Base-by-base conservation (phyloP, 176 grass and related monocot genomes). In the Juncus effusus region DNA sequence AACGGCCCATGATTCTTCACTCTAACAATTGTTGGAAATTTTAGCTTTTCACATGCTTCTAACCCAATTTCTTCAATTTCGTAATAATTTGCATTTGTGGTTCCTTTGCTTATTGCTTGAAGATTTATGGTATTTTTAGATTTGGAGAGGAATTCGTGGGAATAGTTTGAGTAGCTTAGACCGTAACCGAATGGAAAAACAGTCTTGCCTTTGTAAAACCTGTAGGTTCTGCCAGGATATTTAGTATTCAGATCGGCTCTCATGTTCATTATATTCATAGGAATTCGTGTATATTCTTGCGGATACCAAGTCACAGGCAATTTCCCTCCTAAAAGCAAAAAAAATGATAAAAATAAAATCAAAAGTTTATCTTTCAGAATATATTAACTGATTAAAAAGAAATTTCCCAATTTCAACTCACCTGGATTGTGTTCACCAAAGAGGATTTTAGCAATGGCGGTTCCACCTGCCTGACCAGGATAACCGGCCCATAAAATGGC, bases 351-450 rank as follows among this genome's bases (percentile, higher is more conserved):
- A 44, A 14, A 78, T 61, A 2, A 73, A 51, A 59, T 71, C 14
- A 58, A 14, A n/a, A 13, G 16, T 65, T 55, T n/a, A 74, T 49
- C 13, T 64, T 69, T 44, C 19, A 69, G 58, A 49, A 58, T 54
- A 59, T 7, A 65, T 49, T n/a, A 7, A 39, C 16, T 47, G 10
- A 53, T 63, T 42, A 6, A 67, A 59, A 6, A 47, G 5, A 40
- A 60, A 9, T 56, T 65, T 40, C 14, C 0, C 42, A 10, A 36
- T 13, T 13, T 40, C 6, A 35, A 38, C n/a, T 42, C 2, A 95
- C 91, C 93, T 16, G 93, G 93, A 84, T 96, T 96, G 75, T 96
- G 93, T 62, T 96, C 88, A 69, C 93, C 93, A 59, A 96, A 96
- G 62, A 96, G 74, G 49, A 86, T 75, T 7, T 91, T 81, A 5